Base-by-base conservation (phyloP, 164 flowering plant species). In the Vitis rupestris region DNA sequence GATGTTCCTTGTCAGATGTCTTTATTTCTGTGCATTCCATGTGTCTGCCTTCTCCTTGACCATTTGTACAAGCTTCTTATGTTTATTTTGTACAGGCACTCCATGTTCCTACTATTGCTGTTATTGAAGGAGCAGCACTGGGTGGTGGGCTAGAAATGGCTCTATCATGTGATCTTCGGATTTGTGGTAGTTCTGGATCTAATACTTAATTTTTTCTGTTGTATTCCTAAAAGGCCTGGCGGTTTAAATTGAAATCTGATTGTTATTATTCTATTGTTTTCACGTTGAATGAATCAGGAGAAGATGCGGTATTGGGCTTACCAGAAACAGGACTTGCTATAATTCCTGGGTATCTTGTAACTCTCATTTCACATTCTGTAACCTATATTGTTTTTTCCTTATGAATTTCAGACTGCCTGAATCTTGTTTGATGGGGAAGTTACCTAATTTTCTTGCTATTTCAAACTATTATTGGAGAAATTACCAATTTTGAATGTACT, bases 81-180 rank as follows among this genome's bases (percentile, higher is more conserved):
- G 54, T 67, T 63, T 9, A 12, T 52, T 65, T 56, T 68, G 17
- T 61, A 27, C 80, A 95, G 99, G 80, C 73, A 72, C 92, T 95
- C 63, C 64, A 53, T 58, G 68, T 93, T 80, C 99, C 99, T 47
- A 90, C 96, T 17, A 87, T 95, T 70, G 97, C 98, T 74, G 97
- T 91, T 61, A 85, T 95, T 68, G 99, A 95, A 81, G 99, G 99
- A 76, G 93, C 84, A 67, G 98, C 99, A 67, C 69, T 95, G 72
- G 99, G 99, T 44, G 99, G 99, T 69, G 99, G 99, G 64, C 80
- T 93, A 53, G 98, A 95, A 79, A 82, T 95, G 92, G 96, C 93
- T 70, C 76, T 95, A 48, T 81, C 98, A 71, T 95, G 99, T 77
- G 99, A 95, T 81, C 90, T 95, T 58, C 89, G 98, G 15, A 85